phyloP scores from a whole-genome alignment of 2,329 filamentous ascomycete genomes.

The Chaetomium olivaceum region DNA sequence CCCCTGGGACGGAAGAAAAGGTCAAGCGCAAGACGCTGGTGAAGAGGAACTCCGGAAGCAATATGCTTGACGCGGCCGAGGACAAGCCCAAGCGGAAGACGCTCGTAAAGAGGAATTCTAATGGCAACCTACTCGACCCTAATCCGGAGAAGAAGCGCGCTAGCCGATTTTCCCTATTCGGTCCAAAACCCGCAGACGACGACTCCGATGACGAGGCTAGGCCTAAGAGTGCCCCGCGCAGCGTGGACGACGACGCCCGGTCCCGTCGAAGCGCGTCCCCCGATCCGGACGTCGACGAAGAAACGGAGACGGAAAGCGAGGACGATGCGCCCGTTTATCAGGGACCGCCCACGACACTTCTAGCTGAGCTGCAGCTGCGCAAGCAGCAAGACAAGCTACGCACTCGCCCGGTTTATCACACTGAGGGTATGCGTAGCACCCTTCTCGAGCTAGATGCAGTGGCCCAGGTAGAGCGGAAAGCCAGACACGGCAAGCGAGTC shows the following conservation, averaged over 20 bases:
- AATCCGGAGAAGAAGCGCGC: constrained; percentile 28
- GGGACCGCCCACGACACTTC: constrained; percentile 81
- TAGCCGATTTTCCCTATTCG: constrained; percentile 30
- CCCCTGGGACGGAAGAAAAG: constrained; percentile 19
- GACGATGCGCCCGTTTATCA: constrained; percentile 56
- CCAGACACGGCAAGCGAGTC: constrained; percentile 72
- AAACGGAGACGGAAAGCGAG: constrained; percentile 45
- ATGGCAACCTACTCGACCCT: constrained; percentile 30
- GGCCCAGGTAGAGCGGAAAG: constrained; percentile 76
- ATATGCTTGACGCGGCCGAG: constrained; percentile 29
- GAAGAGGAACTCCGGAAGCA: constrained; percentile 28
- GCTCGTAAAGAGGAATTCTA: constrained; percentile 31
- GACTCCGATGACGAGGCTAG: constrained; percentile 31
- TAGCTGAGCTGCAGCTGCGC: constrained; percentile 87
- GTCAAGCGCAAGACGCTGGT: constrained; percentile 28
- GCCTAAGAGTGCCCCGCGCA: constrained; percentile 25
- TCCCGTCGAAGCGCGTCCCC: constrained; percentile 35
- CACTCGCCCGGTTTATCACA: constrained; percentile 65
- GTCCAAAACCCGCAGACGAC: constrained; percentile 16
- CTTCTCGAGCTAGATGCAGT: constrained; percentile 88
- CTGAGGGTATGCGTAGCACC: constrained; percentile 85
- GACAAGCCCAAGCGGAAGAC: constrained; percentile 26
- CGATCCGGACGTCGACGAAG: constrained; percentile 36
- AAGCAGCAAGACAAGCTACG: constrained; percentile 86
- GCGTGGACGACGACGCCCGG: constrained; percentile 34